A percentile compares a stretch with the other conserved stretches of the same genome.
These are phyloP conservation scores for Biscogniauxia marginata DNA, from an alignment of 2,329 filamentous ascomycete genomes.

Conservation along the genomic window DNA sequence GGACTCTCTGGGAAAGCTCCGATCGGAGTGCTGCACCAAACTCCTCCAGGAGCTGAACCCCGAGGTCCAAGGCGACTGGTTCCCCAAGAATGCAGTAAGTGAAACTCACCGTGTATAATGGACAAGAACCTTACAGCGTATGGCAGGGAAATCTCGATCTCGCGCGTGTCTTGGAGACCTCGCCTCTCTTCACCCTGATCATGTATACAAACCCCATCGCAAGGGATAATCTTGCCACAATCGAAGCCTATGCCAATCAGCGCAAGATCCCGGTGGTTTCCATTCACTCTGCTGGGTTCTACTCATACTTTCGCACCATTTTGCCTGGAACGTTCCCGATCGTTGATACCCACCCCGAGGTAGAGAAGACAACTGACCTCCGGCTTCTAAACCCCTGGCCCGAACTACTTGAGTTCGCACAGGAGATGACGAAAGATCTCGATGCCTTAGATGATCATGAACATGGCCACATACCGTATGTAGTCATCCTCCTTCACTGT, in stretches of 20 bases:
- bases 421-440: slow-evolving; percentile 66
- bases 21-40: slow-evolving; percentile 75
- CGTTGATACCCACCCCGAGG: slow-evolving; percentile 92
- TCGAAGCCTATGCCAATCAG: slow-evolving; percentile 49
- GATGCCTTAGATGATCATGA: slow-evolving; percentile 72
- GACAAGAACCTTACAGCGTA: slow-evolving; percentile 9
- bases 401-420: slow-evolving; percentile 68
- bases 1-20: slow-evolving; percentile 68
- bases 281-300: slow-evolving; percentile 88
- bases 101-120: background rate
- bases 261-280: slow-evolving; percentile 73
- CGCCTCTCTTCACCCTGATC: slow-evolving; percentile 51
- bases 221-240: slow-evolving; percentile 41
- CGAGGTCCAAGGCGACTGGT: slow-evolving; percentile 79
- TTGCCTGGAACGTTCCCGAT: slow-evolving; percentile 82
- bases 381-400: slow-evolving; percentile 84
- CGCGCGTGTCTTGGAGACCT: slow-evolving; percentile 39
- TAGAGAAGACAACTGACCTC: slow-evolving; percentile 80
- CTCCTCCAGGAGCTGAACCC: slow-evolving; percentile 87
- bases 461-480: slow-evolving; percentile 88
- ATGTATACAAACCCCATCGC: slow-evolving; percentile 53
- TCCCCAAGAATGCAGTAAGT: slow-evolving; percentile 46
- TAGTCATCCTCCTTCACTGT: slow-evolving; percentile 79
- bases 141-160: slow-evolving; percentile 37
- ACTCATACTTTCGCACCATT: slow-evolving; percentile 80